Evolutionary conservation across 2,329 filamentous ascomycete species (phyloP), one percentile per base, ranked within the genome.

Genomic region (Fusarium oxysporum): DNA sequence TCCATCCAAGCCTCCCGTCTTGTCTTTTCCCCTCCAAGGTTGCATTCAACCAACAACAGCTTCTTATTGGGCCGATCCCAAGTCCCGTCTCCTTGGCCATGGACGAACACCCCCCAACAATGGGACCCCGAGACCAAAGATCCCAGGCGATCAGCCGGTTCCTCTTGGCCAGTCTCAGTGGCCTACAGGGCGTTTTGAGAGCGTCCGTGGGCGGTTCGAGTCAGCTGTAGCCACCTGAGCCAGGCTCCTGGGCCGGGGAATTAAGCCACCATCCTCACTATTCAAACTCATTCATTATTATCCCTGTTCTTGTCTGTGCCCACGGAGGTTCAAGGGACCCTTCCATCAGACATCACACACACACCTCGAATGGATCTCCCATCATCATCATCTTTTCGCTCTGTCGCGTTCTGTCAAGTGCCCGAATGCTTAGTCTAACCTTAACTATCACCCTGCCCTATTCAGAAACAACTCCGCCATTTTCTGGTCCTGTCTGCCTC

Each of bases 161-260:
- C 50, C 50, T 54, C 50, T 54, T 56, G 41, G 28, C 43, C 54
- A 44, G 65, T 65, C 67, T 69, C 59, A 70, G 67, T 51, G 58
- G 55, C 33, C 35, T 51, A 17, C 68, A 53, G 47, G 55, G 43
- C 56, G 62, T 68, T 67, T 59, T 65, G 64, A 51, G 61, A 48
- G 62, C 23, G 62, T 43, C 55, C 32, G 38, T 64, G 61, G 70
- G 72, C 68, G 56, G 74, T 78, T 77, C 65, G 73, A 78, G 74
- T 78, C 76, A 78, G 67, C 72, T 70, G 68, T 76, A 74, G 72
- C 30, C 40, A 35, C 55, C 73, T 67, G 74, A 71, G 70, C 76
- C 76, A 78, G 74, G 76, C 76, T 78, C 73, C 75, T 77, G 76
- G 76, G 68, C 71, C 76, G 65, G 62, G 57, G 48, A 44, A 61